These are phyloP conservation scores for Rhodotorula sphaerocarpa DNA, from an alignment of 768 basidiomycete genomes.

Conservation along the genomic window DNA sequence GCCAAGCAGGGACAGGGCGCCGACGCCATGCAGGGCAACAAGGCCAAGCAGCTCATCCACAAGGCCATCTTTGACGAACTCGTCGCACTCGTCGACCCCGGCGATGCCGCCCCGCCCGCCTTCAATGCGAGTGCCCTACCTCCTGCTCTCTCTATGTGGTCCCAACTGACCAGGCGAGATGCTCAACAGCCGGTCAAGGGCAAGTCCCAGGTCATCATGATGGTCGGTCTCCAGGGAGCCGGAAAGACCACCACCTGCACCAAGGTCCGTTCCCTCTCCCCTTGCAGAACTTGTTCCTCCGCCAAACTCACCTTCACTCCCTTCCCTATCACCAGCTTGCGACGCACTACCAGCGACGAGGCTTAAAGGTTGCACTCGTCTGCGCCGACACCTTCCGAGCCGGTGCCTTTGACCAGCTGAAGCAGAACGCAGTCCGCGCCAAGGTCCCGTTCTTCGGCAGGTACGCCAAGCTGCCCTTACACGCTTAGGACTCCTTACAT, in stretches of 20 bases:
- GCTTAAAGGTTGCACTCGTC: constrained; percentile 92
- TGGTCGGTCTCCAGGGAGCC: constrained; percentile 40
- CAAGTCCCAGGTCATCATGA: constrained; percentile 85
- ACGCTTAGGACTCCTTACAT: background rate
- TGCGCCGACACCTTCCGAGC: constrained; percentile 99
- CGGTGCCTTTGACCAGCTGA: constrained; percentile 96
- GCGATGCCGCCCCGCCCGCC: constrained; percentile 58
- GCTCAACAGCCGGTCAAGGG: constrained; percentile 78
- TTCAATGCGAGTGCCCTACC: constrained; percentile 42
- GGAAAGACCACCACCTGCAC: constrained; percentile 99
- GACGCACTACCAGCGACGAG: constrained; percentile 91
- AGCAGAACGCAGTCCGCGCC: constrained; percentile 96
- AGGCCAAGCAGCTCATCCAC: constrained; percentile 79
- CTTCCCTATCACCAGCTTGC: constrained; percentile 61
- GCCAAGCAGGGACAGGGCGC: constrained; percentile 47
- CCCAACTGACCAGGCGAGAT: background rate
- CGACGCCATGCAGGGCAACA: constrained; percentile 52
- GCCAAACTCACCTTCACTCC: background rate
- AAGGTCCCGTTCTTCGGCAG: constrained; percentile 98
- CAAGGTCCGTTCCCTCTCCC: constrained; percentile 48
- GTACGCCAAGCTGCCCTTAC: background rate
- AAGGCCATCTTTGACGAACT: constrained; percentile 98
- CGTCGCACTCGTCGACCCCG: constrained; percentile 87
- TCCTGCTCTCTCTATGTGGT: constrained; percentile 40
- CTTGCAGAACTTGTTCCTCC: background rate